A percentile compares a stretch with the other conserved stretches of the same genome.
These are phyloP conservation scores for Chalaropsis thielavioides DNA, from an alignment of 2,329 filamentous ascomycete species.

Conservation along the genomic window DNA sequence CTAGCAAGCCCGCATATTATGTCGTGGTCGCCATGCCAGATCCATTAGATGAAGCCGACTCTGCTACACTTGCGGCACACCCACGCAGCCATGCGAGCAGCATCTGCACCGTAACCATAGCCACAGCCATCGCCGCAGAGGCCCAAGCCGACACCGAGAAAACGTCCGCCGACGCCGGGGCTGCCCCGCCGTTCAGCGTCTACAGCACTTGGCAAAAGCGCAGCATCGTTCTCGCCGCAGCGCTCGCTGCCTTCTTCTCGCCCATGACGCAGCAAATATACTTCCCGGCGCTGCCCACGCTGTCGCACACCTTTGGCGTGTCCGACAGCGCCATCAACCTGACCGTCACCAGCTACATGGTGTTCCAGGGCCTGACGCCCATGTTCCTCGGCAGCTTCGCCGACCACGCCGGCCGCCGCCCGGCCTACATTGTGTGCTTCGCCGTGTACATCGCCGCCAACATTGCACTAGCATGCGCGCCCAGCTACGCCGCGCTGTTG, in stretches of 20 bases:
- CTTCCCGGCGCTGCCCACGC: slow-evolving; percentile 36
- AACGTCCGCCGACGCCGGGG: slow-evolving; percentile 7
- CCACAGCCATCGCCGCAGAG: too few relatives aligned
- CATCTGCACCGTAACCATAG: too few relatives aligned
- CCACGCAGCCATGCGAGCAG: too few relatives aligned
- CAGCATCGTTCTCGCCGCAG: slow-evolving; percentile 28
- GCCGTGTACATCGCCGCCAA: slow-evolving; percentile 39
- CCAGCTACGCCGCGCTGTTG: slow-evolving; percentile 36
- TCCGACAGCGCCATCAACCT: slow-evolving; percentile 32
- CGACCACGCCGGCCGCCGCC: slow-evolving; percentile 39
- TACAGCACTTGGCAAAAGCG: slow-evolving; percentile 30
- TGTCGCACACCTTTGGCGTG: slow-evolving; percentile 35
- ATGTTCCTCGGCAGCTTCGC: slow-evolving; percentile 42
- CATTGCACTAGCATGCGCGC: slow-evolving; percentile 37
- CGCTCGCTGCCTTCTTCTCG: slow-evolving; percentile 31
- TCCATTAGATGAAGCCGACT: too few relatives aligned
- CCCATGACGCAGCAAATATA: slow-evolving; percentile 38
- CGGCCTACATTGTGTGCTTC: slow-evolving; percentile 40
- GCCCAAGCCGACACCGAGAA: too few relatives aligned
- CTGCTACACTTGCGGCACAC: too few relatives aligned
- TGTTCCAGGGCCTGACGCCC: slow-evolving; percentile 46
- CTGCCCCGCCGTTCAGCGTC: slow-evolving; percentile 25
- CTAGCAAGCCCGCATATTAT: too few relatives aligned
- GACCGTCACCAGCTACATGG: slow-evolving; percentile 41
- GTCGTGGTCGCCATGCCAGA: too few relatives aligned